Evolutionary conservation across 352 stramenopile genomes (phyloP), one percentile per base, ranked within the genome.

Genomic region (Phytopythium kandeliae): DNA sequence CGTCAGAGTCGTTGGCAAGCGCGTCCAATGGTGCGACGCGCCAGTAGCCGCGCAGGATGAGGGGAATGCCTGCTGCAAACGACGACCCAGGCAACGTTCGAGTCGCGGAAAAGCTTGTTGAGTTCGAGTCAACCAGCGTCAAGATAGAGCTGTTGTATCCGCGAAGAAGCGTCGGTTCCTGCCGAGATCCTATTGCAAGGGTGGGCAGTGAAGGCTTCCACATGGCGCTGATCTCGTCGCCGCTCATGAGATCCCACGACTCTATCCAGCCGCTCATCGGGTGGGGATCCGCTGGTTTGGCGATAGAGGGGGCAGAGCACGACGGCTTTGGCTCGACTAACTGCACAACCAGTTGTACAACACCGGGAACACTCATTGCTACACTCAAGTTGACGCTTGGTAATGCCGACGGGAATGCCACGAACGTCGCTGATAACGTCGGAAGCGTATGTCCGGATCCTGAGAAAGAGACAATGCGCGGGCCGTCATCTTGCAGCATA

Each of bases 241-340:
- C 51, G n/a, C 65, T 67, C 8, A 71, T 63, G 28, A 70, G 21
- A 43, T 68, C 54, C 73, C 73, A 87, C 3, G 58, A 19, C 26
- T 78, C 69, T 35, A 80, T 59, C 76, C 73, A 87, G 0, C 73
- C 76, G 46, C 66, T 76, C 17, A 85, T 51, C 22, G 60, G 35
- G 15, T 75, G 45, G 0, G 65, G 50, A 21, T 83, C 62, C 0
- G 63, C 22, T 16, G 58, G 53, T 4, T 66, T 45, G 0, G 40
- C 41, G 1, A 35, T 46, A 0, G 54, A 37, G 9, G 58, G 48
- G 1, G 51, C 48, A 34, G 57, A 67, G 21, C 75, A 86, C 16
- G 75, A 73, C 5, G 22, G 26, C 6, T 64, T 63, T 16, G 75
- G 71, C 15, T 76, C 62, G 2, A 46, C 21, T 11, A 85, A 9